Base-by-base conservation (phyloP, 1,284 basidiomycete species). In the Boletus mariae region DNA sequence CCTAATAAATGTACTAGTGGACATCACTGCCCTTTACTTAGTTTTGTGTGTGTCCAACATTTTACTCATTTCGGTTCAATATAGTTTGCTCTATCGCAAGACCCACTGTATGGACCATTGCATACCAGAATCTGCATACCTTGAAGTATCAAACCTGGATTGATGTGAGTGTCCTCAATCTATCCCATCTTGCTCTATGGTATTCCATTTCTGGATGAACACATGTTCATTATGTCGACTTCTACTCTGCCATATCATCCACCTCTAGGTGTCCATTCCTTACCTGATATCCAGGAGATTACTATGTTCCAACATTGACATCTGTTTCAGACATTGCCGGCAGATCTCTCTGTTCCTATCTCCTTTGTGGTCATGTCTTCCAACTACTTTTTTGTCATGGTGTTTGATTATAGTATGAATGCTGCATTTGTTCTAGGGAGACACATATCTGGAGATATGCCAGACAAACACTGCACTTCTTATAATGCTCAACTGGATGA, bases 61-160 rank as follows among this genome's bases (percentile, higher is more conserved):
- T 20, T 20, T 20, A 20, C 20, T 20, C 20, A 20, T 20, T 20
- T 20, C 20, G 20, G 20, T 20, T 20, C 20, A 20, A 20, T 20
- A 20, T 20, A 20, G 20, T 20, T 20, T 20, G 20, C 20, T 20
- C 20, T 20, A 20, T 20, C 20, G 20, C 20, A 20, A 20, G 20
- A 20, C 20, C 20, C 20, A 20, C 20, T 20, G 2, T 20, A 20
- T 53, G 43, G 43, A 43, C 23, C 7, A 15, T 41, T 5, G 31
- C 47, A 28, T 53, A 53, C 32, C 25, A 53, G 2, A 53, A 48
- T 5, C 13, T 49, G 1, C 5, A 10, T 4, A 53, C 37, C 1
- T 23, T 49, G 6, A 49, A 32, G 26, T 23, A 48, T 45, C 15
- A 45, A 4, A 45, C 34, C 1, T 53, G 47, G 52, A 45, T 53